Evolutionary conservation across 352 stramenopile species (phyloP).

Genomic region (Elongisporangium prolatum): DNA sequence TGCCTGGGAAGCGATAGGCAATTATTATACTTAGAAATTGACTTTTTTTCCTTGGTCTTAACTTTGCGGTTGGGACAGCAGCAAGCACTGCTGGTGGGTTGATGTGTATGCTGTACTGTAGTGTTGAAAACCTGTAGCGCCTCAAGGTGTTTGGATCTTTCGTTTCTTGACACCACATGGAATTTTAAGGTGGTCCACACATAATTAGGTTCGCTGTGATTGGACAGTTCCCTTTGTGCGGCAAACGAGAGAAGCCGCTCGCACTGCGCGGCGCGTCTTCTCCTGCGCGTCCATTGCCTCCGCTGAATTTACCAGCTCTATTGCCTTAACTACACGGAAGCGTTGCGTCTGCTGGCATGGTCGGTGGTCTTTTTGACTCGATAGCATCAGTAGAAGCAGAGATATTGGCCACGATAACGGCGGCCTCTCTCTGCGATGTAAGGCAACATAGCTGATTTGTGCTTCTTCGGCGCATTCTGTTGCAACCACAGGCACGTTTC

Average conservation of each 20-base stretch:
- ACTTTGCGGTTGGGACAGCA: too few relatives aligned
- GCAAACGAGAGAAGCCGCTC: not conserved
- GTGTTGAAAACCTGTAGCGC: too few relatives aligned
- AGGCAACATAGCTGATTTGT: not conserved
- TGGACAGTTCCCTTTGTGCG: not conserved
- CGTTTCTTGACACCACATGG: not conserved
- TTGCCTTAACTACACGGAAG: not conserved
- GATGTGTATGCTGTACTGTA: too few relatives aligned
- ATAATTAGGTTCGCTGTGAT: not conserved
- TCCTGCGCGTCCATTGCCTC: not conserved
- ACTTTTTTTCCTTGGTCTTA: too few relatives aligned
- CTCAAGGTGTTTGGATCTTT: not conserved
- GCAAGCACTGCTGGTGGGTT: too few relatives aligned
- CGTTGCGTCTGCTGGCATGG: not conserved
- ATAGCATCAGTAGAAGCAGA: not conserved
- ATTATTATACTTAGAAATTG: too few relatives aligned
- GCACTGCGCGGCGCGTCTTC: not conserved
- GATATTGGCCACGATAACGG: not conserved
- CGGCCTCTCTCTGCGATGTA: not conserved
- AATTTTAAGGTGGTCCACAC: not conserved
- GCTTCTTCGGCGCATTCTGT: not conserved
- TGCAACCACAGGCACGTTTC: slow-evolving; percentile 27
- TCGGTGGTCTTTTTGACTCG: not conserved
- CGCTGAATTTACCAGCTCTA: not conserved
- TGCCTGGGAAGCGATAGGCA: too few relatives aligned